Evolutionary conservation across 208 protist species (phyloP), one percentile per base, ranked within the genome.

Genomic region (Acanthamoeba rhysodes): DNA sequence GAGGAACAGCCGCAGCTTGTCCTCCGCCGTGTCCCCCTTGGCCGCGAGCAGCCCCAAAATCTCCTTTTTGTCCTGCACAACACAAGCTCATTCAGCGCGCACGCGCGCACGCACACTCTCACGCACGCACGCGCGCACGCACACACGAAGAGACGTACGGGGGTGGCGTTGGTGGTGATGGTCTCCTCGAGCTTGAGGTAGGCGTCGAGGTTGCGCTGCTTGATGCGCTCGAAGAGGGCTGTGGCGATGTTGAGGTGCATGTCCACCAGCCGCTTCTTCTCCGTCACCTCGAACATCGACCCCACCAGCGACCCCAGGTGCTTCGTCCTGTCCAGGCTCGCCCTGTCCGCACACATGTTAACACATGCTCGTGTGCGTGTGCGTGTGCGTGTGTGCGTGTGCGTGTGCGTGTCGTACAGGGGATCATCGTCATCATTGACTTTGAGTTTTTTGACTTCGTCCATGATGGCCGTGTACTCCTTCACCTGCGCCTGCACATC

Each of bases 241-340:
- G 97, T 98, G 20, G 97, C 97, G 76, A 98, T 96, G 85, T 97
- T 96, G 22, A 95, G 97, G 90, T 98, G 98, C 94, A 97, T 94
- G 82, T 98, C 97, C 5, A 98, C 68, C 34, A 96, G 80, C 62
- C 96, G 96, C 90, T 98, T 98, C 82, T 96, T 96, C 80, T 97
- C 96, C 66, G 82, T 92, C 34, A 98, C 74, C 72, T 97, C 88
- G 12, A 96, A 94, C 22, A 98, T 82, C 14, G 82, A 34, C 10
- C 85, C 74, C 24, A 95, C 84, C 12, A 80, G n/a, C 27, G 72
- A 72, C 8, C 55, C 80, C 41, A 95, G 80, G 34, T 91, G 24
- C 80, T 76, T 92, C 29, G 94, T 95, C 24, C 55, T 50, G 18
- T 94, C 70, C 62, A 84, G 32, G 12, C 50, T 94, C 48, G 68